Base-by-base conservation (phyloP, 345 rosid species). In the Gossypioides kirkii region DNA sequence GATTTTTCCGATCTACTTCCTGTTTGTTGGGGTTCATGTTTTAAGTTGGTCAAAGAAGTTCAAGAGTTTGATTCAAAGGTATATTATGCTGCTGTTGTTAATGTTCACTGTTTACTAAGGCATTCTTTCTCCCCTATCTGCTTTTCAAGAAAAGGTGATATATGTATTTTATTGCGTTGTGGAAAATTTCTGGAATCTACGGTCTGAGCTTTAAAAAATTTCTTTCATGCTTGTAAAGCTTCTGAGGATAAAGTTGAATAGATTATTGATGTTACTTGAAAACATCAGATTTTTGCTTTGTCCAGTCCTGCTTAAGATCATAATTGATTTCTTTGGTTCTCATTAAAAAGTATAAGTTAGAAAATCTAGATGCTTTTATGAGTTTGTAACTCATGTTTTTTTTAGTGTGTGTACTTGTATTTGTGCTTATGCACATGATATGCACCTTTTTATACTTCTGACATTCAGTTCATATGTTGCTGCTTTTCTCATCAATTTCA, bases 1-100 rank as follows among this genome's bases (percentile, higher is more conserved):
- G 84, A 82, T 65, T 95, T 95, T 77, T 71, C 76, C 38, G 98
- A 95, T 86, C 93, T 95, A 74, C 96, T 95, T 83, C 91, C 96
- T 50, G 62, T 83, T 71, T 92, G 99, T 77, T 92, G 91, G 88
- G 90, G 85, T 73, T 87, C 89, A 61, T 92, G 98, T 83, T 92
- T 95, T 83, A 88, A 87, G 82, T 76, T 95, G 87, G 84, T 92
- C 54, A 96, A 89, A 77, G 99, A 91, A 71, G 97, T 91, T 80
- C 94, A 92, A 76, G 97, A 95, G 85, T 95, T 95, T 75, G 99
- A 95, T 82, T 95, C 98, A 10, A 95, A 92, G 97, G 99, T 95
- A 26, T 80, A 59, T 18, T 50, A 53, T 77, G 18, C 10, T 32
- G 38, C 38, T 32, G 38, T 32, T 32, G 38, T 32, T 32, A 32